phyloP scores from a whole-genome alignment of 352 stramenopile genomes.

The Globisporangium nagaii region DNA sequence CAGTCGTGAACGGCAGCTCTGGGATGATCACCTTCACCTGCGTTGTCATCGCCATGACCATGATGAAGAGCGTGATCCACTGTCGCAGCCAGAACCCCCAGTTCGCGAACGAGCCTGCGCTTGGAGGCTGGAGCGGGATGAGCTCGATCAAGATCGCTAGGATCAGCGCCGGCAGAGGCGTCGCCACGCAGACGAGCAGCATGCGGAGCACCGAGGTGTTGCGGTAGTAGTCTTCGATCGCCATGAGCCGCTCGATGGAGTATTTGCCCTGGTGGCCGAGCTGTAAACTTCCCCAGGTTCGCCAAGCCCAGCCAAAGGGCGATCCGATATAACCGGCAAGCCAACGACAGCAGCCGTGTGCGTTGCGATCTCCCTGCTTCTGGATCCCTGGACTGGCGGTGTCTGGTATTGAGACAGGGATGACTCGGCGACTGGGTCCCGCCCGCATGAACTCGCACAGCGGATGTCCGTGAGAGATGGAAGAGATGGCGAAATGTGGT shows the following conservation, averaged over 20 bases:
- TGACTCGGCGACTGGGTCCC: background rate
- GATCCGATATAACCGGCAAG: background rate
- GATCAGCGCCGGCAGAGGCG: constrained; percentile 12
- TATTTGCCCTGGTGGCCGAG: constrained; percentile 11
- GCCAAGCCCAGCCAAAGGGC: background rate
- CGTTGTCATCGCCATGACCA: background rate
- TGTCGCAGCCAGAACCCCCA: constrained; percentile 23
- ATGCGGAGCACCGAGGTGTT: constrained; percentile 8
- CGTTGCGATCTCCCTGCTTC: background rate
- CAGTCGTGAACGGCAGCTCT: constrained; percentile 5
- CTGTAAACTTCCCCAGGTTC: background rate
- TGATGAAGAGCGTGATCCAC: constrained; percentile 9
- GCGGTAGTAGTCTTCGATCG: constrained; percentile 19
- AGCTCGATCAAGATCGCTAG: constrained; percentile 20
- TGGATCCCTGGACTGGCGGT: background rate
- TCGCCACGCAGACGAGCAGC: constrained; percentile 15
- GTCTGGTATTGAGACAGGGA: background rate
- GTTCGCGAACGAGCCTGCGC: constrained; percentile 10
- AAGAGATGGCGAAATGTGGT: background rate
- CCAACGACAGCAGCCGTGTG: background rate
- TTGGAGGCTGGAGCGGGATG: constrained; percentile 21
- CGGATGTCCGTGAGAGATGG: no score
- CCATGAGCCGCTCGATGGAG: constrained; percentile 25
- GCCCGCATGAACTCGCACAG: background rate
- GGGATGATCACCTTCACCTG: background rate